These are phyloP conservation scores for Aspergillus steynii DNA, from an alignment of 495 filamentous ascomycete genomes.

Conservation along the genomic window DNA sequence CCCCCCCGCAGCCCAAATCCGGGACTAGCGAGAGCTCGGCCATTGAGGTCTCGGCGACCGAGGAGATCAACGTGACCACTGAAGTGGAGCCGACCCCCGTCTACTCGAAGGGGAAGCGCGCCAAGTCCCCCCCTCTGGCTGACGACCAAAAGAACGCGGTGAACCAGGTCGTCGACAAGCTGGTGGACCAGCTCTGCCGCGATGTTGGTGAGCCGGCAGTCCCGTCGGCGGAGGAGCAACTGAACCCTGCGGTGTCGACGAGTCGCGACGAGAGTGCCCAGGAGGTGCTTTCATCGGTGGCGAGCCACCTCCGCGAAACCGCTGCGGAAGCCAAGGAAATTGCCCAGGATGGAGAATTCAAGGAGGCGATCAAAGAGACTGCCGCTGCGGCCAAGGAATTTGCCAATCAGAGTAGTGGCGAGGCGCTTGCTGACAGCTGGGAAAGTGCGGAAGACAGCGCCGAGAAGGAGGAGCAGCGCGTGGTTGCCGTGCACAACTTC, in stretches of 20 bases:
- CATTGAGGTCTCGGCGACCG: constrained; percentile 30
- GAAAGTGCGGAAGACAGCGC: constrained; percentile 78
- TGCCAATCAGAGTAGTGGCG: constrained; percentile 55
- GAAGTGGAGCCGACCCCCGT: constrained; percentile 17
- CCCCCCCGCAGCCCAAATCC: constrained; percentile 40
- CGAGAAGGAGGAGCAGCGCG: constrained; percentile 63
- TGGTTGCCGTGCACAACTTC: constrained; percentile 86
- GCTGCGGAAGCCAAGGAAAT: constrained; percentile 41
- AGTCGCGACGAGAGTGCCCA: constrained; percentile 34
- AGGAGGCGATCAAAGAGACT: constrained; percentile 57
- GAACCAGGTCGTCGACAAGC: constrained; percentile 65
- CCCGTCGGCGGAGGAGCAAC: constrained; percentile 44
- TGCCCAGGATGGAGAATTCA: constrained; percentile 53
- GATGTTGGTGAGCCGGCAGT: constrained; percentile 67
- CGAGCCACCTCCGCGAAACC: constrained; percentile 36
- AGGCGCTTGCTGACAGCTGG: constrained; percentile 65
- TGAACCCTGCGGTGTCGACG: constrained; percentile 20
- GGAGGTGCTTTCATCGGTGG: constrained; percentile 35
- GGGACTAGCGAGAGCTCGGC: constrained; percentile 37
- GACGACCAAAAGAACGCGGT: constrained; percentile 62
- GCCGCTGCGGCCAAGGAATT: constrained; percentile 45
- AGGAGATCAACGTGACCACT: constrained; percentile 27
- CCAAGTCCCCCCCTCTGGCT: constrained; percentile 35
- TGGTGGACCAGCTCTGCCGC: constrained; percentile 66
- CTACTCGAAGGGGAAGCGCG: constrained; percentile 16